Evolutionary conservation across 2,329 filamentous ascomycete genomes (phyloP), one percentile per base, ranked within the genome.

Genomic region (Phaeosphaeria sp.): DNA sequence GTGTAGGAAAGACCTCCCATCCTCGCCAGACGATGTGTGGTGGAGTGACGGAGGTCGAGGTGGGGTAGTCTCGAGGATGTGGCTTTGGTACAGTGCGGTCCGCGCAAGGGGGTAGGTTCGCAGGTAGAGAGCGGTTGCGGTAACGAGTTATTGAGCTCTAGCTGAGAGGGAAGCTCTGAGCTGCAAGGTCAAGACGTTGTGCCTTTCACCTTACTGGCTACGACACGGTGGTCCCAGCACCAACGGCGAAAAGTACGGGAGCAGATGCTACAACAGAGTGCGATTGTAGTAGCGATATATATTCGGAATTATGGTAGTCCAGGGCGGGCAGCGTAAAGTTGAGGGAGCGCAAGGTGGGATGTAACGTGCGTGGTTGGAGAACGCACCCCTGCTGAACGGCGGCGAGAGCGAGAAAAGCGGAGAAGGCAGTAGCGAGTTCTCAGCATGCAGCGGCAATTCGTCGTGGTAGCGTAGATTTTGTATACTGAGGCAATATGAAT

Each of bases 1-100:
- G 90, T 86, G 78, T 97, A 97, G 82, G 55, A 63, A 42, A 61
- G 66, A 25, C 71, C 67, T 59, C 64, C 67, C 74, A 76, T 77
- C 11, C 33, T 55, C 72, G 48, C 55, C 55, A 49, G 56, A 49
- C 49, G 55, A 53, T 52, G 55, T 51, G 49, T 50, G 53, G 49
- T 59, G 50, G 51, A 47, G 49, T 50, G 51, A 51, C 51, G 47
- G 59, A 53, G 56, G 42, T 36, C 30, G 46, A 49, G 60, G 64
- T 52, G 60, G 66, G 64, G 66, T 7, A 39, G 47, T n/a, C 30
- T 39, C 33, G 20, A 49, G 18, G 6, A 11, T 43, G n/a, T 43
- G n/a, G n/a, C 20, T 20, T 20, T 18, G 20, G 2, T 18, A 3
- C 20, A n/a, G 40, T 43, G 40, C 40, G 20, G n/a, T 13, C 11